Evolutionary conservation across 768 basidiomycete genomes (phyloP).

Genomic region (Paxillus involutus): DNA sequence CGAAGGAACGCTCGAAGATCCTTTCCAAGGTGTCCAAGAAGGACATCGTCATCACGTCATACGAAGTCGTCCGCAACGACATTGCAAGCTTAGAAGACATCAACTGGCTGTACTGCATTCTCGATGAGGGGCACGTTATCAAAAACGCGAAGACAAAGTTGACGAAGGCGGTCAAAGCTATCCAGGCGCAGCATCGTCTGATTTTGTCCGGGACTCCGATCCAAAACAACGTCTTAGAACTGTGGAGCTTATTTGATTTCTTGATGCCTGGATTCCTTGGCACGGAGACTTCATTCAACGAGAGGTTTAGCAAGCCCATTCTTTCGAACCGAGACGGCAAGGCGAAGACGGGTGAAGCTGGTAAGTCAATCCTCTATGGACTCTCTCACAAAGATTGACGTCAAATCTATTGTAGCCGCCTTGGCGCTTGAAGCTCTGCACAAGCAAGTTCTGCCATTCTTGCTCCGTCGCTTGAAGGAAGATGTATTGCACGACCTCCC

Average conservation of each 20-base stretch:
- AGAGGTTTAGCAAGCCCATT: constrained; percentile 95
- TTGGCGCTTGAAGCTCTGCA: constrained; percentile 93
- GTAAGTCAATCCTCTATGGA: constrained; percentile 44
- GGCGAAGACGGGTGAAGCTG: constrained; percentile 91
- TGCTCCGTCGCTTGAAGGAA: constrained; percentile 94
- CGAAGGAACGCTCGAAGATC: constrained; percentile 74
- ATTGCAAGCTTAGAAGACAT: constrained; percentile 69
- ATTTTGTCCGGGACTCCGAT: constrained; percentile 98
- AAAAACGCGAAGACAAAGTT: constrained; percentile 99
- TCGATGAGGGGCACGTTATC: constrained; percentile 98
- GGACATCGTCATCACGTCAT: constrained; percentile 96
- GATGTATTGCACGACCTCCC: constrained; percentile 95
- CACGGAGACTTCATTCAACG: constrained; percentile 92
- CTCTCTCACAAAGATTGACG: constrained; percentile 3
- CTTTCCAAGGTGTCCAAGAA: constrained; percentile 62
- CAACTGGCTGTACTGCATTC: constrained; percentile 93
- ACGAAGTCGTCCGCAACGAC: constrained; percentile 97
- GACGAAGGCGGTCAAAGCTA: constrained; percentile 90
- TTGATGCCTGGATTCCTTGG: constrained; percentile 99
- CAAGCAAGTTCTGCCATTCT: constrained; percentile 98
- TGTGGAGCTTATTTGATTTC: constrained; percentile 99
- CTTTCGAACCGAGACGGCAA: constrained; percentile 94
- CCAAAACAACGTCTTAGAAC: constrained; percentile 96
- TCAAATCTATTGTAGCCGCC: constrained; percentile 59
- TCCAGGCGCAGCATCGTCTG: constrained; percentile 88